Conservation (phyloP, 108 stramenopile species). For the Nannochloropsis gaditana region DNA sequence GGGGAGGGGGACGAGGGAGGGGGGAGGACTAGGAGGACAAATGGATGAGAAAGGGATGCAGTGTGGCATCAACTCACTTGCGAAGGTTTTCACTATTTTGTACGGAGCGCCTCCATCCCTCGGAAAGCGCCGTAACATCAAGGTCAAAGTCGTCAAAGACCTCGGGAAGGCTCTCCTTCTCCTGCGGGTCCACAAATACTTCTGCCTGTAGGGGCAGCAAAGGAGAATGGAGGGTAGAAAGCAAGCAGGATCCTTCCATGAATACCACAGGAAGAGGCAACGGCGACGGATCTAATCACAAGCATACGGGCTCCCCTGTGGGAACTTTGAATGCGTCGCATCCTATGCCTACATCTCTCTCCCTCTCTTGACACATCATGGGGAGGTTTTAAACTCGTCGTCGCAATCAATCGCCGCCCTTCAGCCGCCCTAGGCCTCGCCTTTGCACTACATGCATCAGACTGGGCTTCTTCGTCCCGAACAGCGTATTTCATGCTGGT, state of each 20-base stretch:
- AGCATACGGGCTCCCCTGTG: too few relatives aligned
- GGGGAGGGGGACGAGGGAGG: background rate
- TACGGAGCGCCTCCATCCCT: constrained; percentile 30
- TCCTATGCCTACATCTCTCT: background rate
- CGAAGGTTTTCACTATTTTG: background rate
- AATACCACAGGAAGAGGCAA: too few relatives aligned
- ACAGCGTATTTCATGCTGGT: too few relatives aligned
- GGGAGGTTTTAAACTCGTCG: too few relatives aligned
- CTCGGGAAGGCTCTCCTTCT: background rate
- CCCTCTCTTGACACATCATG: background rate
- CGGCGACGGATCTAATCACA: too few relatives aligned
- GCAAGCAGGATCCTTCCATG: background rate
- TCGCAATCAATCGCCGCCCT: too few relatives aligned
- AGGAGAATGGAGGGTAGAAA: background rate
- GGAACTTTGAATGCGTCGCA: too few relatives aligned
- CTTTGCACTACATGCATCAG: too few relatives aligned
- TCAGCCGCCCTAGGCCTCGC: too few relatives aligned
- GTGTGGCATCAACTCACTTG: background rate
- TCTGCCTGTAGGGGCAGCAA: background rate
- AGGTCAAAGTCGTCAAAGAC: constrained; percentile 31
- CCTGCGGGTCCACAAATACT: background rate
- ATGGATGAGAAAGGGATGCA: background rate
- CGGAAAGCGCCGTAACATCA: constrained; percentile 31
- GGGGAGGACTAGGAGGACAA: background rate
- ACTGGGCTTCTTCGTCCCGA: too few relatives aligned